These are phyloP conservation scores for Heliosperma pusillum DNA, from an alignment of 148 eudicot species.

Conservation along the genomic window DNA sequence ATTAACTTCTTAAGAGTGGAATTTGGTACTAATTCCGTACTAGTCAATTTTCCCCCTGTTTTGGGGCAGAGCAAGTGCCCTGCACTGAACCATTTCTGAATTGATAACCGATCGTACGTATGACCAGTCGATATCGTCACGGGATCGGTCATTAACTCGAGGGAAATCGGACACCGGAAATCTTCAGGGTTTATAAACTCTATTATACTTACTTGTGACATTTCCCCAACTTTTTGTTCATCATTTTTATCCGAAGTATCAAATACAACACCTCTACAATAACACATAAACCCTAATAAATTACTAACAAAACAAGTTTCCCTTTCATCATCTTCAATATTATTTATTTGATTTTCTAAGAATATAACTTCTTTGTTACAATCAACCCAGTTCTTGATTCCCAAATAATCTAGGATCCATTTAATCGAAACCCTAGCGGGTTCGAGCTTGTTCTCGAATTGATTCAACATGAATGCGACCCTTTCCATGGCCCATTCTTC, in stretches of 20 bases:
- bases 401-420: slow-evolving; percentile 45
- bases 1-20: slow-evolving; percentile 54
- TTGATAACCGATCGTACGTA: slow-evolving; percentile 74
- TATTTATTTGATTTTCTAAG: slow-evolving; percentile 49
- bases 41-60: slow-evolving; percentile 60
- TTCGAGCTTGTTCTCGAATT: slow-evolving; percentile 63
- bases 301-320: slow-evolving; percentile 45
- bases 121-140: slow-evolving; percentile 72
- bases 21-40: slow-evolving; percentile 63
- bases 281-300: slow-evolving; percentile 61
- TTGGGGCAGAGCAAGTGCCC: slow-evolving; percentile 74
- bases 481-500: slow-evolving; percentile 56
- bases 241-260: slow-evolving; percentile 27
- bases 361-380: slow-evolving; percentile 59
- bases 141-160: slow-evolving; percentile 85
- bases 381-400: slow-evolving; percentile 50
- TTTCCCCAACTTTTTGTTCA: slow-evolving; percentile 21
- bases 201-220: slow-evolving; percentile 26
- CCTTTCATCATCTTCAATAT: slow-evolving; percentile 32
- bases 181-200: slow-evolving; percentile 59
- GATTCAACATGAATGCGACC: slow-evolving; percentile 46
- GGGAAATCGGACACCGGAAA: slow-evolving; percentile 85
- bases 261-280: slow-evolving; percentile 67
- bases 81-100: slow-evolving; percentile 66
- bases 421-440: slow-evolving; percentile 46